Percentiles rank a stretch among this genome's conserved stretches.
Conservation (phyloP, 2,329 filamentous ascomycete species). For the Trichoderma breve region DNA sequence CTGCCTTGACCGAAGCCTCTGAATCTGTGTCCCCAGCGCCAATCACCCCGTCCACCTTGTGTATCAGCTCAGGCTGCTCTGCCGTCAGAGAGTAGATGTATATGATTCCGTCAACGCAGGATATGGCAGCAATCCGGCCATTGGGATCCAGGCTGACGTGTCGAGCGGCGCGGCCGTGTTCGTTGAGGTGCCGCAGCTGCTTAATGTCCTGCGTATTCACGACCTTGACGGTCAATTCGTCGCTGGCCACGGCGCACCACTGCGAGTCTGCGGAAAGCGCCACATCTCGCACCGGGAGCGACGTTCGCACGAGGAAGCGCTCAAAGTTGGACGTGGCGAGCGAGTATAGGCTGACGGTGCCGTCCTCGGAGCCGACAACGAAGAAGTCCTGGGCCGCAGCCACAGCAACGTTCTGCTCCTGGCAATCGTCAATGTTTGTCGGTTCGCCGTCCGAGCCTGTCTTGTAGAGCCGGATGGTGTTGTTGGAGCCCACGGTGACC, state of each 20-base stretch:
- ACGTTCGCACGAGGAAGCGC: conserved; percentile 75
- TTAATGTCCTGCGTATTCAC: conserved; percentile 79
- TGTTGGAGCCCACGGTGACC: conserved; percentile 90
- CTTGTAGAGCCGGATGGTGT: conserved; percentile 87
- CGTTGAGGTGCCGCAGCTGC: conserved; percentile 72
- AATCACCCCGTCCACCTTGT: conserved; percentile 83
- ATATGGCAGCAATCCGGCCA: conserved; percentile 72
- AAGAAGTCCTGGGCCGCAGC: conserved; percentile 78
- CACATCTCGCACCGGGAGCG: conserved; percentile 84
- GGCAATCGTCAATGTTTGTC: conserved; percentile 84
- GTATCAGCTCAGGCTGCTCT: conserved; percentile 76
- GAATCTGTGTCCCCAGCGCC: conserved; percentile 69
- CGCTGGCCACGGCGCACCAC: conserved; percentile 95
- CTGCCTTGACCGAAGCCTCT: conserved; percentile 69
- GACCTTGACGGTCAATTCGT: conserved; percentile 87
- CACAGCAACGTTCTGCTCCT: conserved; percentile 80
- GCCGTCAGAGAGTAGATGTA: conserved; percentile 84
- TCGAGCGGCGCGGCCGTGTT: conserved; percentile 85
- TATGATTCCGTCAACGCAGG: conserved; percentile 82
- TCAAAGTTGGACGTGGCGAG: conserved; percentile 72
- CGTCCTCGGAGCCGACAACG: conserved; percentile 87
- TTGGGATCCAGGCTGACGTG: conserved; percentile 85
- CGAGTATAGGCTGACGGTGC: conserved; percentile 93
- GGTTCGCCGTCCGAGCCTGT: conserved; percentile 92
- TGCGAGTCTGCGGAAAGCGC: conserved; percentile 75